Percentiles rank a stretch among this genome's conserved stretches.
These are phyloP conservation scores for Salinomyces thailandicus DNA, from an alignment of 2,329 filamentous ascomycete genomes.

Conservation along the genomic window DNA sequence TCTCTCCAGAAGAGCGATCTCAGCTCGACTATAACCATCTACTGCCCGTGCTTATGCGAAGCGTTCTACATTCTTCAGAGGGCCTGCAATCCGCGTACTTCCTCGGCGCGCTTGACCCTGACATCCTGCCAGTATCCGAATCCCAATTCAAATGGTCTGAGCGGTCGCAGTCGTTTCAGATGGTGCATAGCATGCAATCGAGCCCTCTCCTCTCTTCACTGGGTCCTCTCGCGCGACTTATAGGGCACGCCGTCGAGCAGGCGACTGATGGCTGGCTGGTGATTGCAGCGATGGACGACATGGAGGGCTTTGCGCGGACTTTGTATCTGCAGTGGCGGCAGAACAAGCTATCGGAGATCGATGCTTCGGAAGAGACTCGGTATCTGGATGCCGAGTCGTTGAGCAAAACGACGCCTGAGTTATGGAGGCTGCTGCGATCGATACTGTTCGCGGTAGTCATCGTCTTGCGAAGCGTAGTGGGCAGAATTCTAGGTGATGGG, in stretches of 20 bases:
- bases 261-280: constrained; percentile 41
- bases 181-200: constrained; percentile 48
- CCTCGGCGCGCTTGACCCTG: constrained; percentile 56
- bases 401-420: constrained; percentile 52
- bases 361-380: constrained; percentile 53
- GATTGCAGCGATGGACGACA: constrained; percentile 48
- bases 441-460: constrained; percentile 67
- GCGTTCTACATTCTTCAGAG: constrained; percentile 58
- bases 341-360: constrained; percentile 62
- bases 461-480: constrained; percentile 62
- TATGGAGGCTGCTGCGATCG: constrained; percentile 68
- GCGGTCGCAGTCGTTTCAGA: constrained; percentile 48
- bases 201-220: constrained; percentile 55
- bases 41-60: constrained; percentile 57
- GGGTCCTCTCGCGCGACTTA: constrained; percentile 55
- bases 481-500: constrained; percentile 50
- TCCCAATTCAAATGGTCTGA: constrained; percentile 54
- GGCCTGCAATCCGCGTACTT: constrained; percentile 71
- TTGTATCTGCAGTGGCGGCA: constrained; percentile 63
- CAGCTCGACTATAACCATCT: constrained; percentile 56
- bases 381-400: constrained; percentile 56
- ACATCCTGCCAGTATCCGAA: constrained; percentile 47
- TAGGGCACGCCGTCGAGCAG: constrained; percentile 53
- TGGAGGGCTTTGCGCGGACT: constrained; percentile 56
- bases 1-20: constrained; percentile 50